These are phyloP conservation scores for Spatholobus suberectus DNA, from an alignment of 306 rosid species.

Conservation along the genomic window DNA sequence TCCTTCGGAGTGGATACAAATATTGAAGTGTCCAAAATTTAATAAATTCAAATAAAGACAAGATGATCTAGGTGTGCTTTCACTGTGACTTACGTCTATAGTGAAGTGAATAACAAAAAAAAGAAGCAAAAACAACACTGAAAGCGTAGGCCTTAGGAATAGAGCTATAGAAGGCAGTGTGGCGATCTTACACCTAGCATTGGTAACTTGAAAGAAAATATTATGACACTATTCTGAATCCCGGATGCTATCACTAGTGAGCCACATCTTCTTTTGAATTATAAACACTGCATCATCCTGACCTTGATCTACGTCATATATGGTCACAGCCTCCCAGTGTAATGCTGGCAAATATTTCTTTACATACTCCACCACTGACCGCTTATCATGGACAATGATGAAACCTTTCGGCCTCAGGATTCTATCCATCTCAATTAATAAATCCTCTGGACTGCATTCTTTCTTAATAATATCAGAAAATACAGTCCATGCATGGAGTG, in stretches of 20 bases:
- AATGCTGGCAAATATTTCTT: conserved; percentile 59
- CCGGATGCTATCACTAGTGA: conserved; percentile 62
- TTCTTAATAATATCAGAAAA: conserved; percentile 71
- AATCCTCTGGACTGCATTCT: conserved; percentile 71
- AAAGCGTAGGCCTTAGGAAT: not conserved
- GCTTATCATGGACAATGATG: conserved; percentile 67
- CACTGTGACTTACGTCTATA: conserved; percentile 31
- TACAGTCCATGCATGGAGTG: conserved; percentile 75
- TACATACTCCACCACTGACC: conserved; percentile 57
- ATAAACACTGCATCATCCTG: conserved; percentile 49
- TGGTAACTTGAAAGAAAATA: not conserved
- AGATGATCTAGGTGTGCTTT: conserved; percentile 17
- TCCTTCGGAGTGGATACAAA: not conserved
- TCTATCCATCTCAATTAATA: conserved; percentile 79
- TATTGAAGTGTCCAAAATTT: not conserved
- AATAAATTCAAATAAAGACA: conserved; percentile 9
- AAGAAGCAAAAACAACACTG: not conserved
- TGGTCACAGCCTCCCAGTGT: conserved; percentile 76
- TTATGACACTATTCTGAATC: conserved; percentile 46
- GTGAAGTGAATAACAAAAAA: not conserved
- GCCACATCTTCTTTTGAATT: conserved; percentile 77
- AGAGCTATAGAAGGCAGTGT: not conserved
- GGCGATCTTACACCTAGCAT: not conserved
- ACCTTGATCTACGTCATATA: conserved; percentile 41
- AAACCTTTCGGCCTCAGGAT: conserved; percentile 79